Base-by-base conservation (phyloP, 129 eudicot species). In the Lactuca saligna region DNA sequence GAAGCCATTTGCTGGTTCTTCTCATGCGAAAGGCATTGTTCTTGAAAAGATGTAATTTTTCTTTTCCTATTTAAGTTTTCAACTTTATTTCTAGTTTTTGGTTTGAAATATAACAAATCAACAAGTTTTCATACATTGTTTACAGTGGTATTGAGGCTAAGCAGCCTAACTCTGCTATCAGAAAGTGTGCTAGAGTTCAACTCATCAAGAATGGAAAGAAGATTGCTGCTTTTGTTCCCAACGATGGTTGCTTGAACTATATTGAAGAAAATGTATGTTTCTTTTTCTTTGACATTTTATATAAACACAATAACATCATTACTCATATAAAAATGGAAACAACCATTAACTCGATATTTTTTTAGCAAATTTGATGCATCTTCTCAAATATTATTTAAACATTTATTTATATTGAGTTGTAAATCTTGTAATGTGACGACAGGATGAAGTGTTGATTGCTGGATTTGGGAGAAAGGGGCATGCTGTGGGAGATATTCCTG, bases 401-500 rank as follows among this genome's bases (percentile, higher is more conserved):
- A 14, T 0, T 34, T 34, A 31, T 6, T 15, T 16, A 32, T 53
- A 44, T 29, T 68, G 17, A 35, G 0, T 7, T 35, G 2, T 2
- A 50, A 34, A 15, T 54, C 7, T 53, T 56, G 34, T 63, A 20
- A 16, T 25, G 11, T 13, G n/a, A n/a, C 75, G n/a, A n/a, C 75
- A 87, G 95, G 90, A 88, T 11, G 95, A 88, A 62, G 95, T 88
- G 53, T 76, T 88, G 88, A 88, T 88, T 84, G 95, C 95, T 77
- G 95, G 95, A 78, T 88, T 88, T 75, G 95, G 95, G 33, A 86
- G 95, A 46, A 87, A 82, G 71, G 95, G 95, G 41, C 95, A 87
- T 50, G 95, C 95, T 8, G 95, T 87, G 61, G 95, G 95, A 82
- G 95, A 88, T 82, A 88, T 84, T 88, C 95, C 95, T 15, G 95